Evolutionary conservation across 2,329 filamentous ascomycete genomes (phyloP), one percentile per base, ranked within the genome.

Genomic region (Exophiala dermatitidis): DNA sequence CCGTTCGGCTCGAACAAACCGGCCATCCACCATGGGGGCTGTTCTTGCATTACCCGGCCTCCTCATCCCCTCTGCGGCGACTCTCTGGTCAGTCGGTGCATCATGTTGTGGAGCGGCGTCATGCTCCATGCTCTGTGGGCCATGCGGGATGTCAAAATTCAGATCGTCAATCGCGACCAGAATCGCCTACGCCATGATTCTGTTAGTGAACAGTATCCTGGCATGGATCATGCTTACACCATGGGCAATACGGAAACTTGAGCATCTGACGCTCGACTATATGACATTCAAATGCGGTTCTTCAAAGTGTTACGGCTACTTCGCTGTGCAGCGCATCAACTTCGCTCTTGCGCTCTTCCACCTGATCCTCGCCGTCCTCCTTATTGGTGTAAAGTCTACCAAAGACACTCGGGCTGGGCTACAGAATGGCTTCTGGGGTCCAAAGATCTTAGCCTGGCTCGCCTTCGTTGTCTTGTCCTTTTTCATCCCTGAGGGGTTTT

Each of bases 181-280:
- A 76, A 94, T 97, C 74, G 91, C 88, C 66, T 96, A 95, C 69
- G 90, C 93, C 60, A 82, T 97, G 66, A 85, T 98, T 59, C 86
- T 98, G 51, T 83, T 98, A 62, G 74, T 97, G 71, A 98, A 98
- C 78, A 96, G 91, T 54, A 95, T 97, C 60, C 70, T 97, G 48
- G 91, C 93, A 34, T 98, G 93, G 93, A 88, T 98, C 63, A 95
- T 97, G 89, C 89, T 98, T 74, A 98, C 93, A 26, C 88, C 90
- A 49, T 98, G 93, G 93, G 93, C 93, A 33, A 88, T 98, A 68
- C 88, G 95, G 66, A 97, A 97, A 69, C 78, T 98, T 4, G 84
- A 97, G 72, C 83, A 94, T 60, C 77, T 97, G 50, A 93, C 89
- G 8, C 79, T 98, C 61, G 90, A 97, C 72, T 97, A 96, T 67